Conservation (phyloP, 1,284 basidiomycete species). For the Bjerkandera adusta region DNA sequence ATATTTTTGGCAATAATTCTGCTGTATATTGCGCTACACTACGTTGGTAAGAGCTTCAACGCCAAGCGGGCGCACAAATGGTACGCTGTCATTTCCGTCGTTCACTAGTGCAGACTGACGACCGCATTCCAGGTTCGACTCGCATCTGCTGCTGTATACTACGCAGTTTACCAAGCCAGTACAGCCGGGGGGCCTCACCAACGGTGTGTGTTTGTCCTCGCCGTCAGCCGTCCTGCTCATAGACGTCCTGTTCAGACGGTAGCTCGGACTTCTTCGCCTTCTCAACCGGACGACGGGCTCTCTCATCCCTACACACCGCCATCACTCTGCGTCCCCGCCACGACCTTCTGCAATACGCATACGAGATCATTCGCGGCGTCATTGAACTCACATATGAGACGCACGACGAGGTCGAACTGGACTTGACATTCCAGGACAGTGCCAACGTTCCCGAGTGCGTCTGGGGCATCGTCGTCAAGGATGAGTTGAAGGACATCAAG, state of each 20-base stretch:
- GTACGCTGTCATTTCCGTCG: constrained; percentile 34
- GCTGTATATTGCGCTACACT: constrained; percentile 51
- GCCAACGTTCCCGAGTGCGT: constrained; percentile 64
- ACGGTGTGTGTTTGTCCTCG: constrained; percentile 19
- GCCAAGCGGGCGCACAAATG: constrained; percentile 54
- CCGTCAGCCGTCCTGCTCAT: not conserved
- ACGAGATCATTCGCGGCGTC: constrained; percentile 59
- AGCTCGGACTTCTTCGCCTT: constrained; percentile 79
- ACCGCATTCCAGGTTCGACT: constrained; percentile 45
- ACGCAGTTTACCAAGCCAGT: constrained; percentile 68
- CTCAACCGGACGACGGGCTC: constrained; percentile 79
- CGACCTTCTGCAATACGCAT: constrained; percentile 68
- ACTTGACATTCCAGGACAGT: constrained; percentile 70
- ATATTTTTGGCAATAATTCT: constrained; percentile 52
- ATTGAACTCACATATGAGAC: constrained; percentile 75
- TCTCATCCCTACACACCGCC: constrained; percentile 76
- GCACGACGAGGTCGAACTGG: constrained; percentile 67
- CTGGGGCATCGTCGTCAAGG: constrained; percentile 82
- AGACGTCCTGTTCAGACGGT: constrained; percentile 62
- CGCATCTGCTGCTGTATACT: constrained; percentile 53
- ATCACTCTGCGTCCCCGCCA: constrained; percentile 80
- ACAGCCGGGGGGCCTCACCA: constrained; percentile 37
- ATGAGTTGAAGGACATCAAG: constrained; percentile 67
- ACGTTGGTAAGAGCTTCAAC: constrained; percentile 56
- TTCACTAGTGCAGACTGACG: constrained; percentile 7